Evolutionary conservation across 345 rosid species (phyloP), one percentile per base, ranked within the genome.

Genomic region (Gossypium longicalyx): DNA sequence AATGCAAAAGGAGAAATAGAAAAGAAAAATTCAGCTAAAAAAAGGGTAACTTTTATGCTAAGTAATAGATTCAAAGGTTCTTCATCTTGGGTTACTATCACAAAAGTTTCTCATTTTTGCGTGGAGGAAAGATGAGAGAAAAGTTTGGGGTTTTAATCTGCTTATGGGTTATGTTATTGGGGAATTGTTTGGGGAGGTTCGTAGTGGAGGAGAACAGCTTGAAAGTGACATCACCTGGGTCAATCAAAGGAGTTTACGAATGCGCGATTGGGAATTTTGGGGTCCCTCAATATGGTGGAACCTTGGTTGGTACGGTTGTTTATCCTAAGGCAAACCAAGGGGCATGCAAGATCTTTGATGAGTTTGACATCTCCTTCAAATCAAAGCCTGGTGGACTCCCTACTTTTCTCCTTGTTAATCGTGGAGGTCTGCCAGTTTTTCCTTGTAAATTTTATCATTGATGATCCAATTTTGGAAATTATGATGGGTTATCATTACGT

Each of bases 131-230:
- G 77, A 92, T 88, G 93, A 84, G 79, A 74, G 86, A 78, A 76
- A 91, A 85, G 82, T 29, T 84, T 49, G 84, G 80, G 77, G 9
- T 87, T 79, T 78, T 82, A 76, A 77, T 79, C 56, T 76, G 74
- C 77, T 59, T 86, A 27, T 87, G 82, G 86, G 48, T 87, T 78
- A 72, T 88, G 79, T 72, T 86, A 2, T 77, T 79, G 74, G 85
- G 85, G 76, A 77, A 74, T 29, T 82, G 92, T 34, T 9, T 78
- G 44, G 89, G 90, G 47, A 87, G 89, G 80, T 94, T 91, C 74
- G 87, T 88, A 74, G 98, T 93, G 81, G 94, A 93, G 87, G 91
- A 87, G 84, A 87, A 85, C 85, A 87, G 81, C 81, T 81, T 90
- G 81, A 86, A 79, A 75, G 82, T 90, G 49, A 81, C 85, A 20